Percentiles rank a stretch among this genome's conserved stretches.
These are phyloP conservation scores for Rhizopus arrhizus DNA, from an alignment of 371 early-diverging fungal genomes.

Conservation along the genomic window DNA sequence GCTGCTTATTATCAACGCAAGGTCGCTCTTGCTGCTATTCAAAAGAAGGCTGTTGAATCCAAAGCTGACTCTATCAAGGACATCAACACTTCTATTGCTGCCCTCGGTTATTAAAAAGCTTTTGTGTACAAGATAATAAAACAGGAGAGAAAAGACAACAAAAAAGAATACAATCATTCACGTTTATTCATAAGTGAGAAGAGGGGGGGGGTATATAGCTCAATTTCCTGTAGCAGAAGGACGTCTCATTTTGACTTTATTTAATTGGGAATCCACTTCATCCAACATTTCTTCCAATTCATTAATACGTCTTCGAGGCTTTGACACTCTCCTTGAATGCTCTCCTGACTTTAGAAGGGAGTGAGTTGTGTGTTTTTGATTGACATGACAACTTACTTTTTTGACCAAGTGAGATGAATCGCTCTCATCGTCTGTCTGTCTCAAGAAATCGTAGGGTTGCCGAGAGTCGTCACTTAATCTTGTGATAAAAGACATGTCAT, in stretches of 20 bases:
- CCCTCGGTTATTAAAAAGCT: slow-evolving; percentile 60
- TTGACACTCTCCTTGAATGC: slow-evolving; percentile 15
- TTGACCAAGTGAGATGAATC: neutral
- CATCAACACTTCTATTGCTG: slow-evolving; percentile 50
- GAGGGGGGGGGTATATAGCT: neutral
- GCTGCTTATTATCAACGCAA: too few relatives aligned
- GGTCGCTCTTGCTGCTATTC: too few relatives aligned
- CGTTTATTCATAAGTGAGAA: too few relatives aligned
- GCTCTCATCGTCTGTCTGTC: slow-evolving; percentile 3
- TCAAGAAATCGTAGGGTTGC: neutral
- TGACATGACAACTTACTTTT: slow-evolving; percentile 8
- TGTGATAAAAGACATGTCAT: neutral
- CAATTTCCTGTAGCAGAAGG: slow-evolving; percentile 6
- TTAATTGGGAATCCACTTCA: slow-evolving; percentile 29
- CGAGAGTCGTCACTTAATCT: slow-evolving; percentile 3
- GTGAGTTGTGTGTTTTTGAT: neutral
- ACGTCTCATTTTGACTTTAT: slow-evolving; percentile 33
- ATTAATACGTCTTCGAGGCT: slow-evolving; percentile 21
- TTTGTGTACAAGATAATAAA: slow-evolving; percentile 2
- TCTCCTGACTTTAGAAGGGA: slow-evolving; percentile 14
- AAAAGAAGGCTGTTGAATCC: slow-evolving; percentile 50
- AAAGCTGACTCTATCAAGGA: slow-evolving; percentile 55
- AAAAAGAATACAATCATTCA: neutral
- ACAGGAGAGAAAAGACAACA: neutral
- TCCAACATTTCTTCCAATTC: slow-evolving; percentile 31